Percentiles rank a stretch among this genome's conserved stretches.
Conservation (phyloP, 2,329 filamentous ascomycete genomes). For the Stagonosporopsis vannaccii region DNA sequence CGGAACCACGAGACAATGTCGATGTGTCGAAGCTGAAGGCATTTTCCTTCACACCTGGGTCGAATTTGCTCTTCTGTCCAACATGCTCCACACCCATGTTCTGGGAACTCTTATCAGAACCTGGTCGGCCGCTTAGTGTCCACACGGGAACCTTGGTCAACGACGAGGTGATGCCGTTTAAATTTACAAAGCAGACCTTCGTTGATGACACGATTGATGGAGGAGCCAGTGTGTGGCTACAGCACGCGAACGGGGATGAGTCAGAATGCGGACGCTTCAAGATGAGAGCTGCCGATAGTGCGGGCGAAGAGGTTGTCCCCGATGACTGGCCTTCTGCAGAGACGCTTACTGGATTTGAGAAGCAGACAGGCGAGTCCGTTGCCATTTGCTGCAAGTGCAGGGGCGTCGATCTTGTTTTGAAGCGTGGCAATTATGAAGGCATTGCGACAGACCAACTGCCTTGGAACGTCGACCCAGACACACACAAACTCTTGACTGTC, state of each 20-base stretch:
- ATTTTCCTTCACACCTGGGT: constrained; percentile 49
- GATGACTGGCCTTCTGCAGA: constrained; percentile 39
- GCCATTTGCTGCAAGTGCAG: constrained; percentile 57
- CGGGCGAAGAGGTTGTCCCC: constrained; percentile 32
- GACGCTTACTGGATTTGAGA: constrained; percentile 14
- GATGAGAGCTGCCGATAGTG: constrained; percentile 17
- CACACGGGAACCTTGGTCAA: constrained; percentile 53
- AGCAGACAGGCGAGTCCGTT: constrained; percentile 35
- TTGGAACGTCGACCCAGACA: constrained; percentile 54
- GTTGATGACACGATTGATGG: constrained; percentile 62
- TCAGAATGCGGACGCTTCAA: constrained; percentile 32
- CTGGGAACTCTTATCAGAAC: constrained; percentile 37
- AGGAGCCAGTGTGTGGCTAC: constrained; percentile 59
- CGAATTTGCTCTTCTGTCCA: constrained; percentile 53
- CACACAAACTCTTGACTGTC: constrained; percentile 50
- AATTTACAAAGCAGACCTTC: constrained; percentile 52
- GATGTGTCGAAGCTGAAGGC: constrained; percentile 38
- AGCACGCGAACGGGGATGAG: constrained; percentile 44
- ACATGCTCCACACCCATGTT: constrained; percentile 57
- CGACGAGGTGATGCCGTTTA: constrained; percentile 36
- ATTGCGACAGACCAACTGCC: constrained; percentile 46
- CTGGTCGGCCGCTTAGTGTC: constrained; percentile 37
- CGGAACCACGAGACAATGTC: constrained; percentile 41
- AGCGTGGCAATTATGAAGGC: constrained; percentile 40
- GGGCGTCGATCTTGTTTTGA: constrained; percentile 55